These are phyloP conservation scores for Berkeleyomyces basicola DNA, from an alignment of 2,329 filamentous ascomycete species.

Conservation along the genomic window DNA sequence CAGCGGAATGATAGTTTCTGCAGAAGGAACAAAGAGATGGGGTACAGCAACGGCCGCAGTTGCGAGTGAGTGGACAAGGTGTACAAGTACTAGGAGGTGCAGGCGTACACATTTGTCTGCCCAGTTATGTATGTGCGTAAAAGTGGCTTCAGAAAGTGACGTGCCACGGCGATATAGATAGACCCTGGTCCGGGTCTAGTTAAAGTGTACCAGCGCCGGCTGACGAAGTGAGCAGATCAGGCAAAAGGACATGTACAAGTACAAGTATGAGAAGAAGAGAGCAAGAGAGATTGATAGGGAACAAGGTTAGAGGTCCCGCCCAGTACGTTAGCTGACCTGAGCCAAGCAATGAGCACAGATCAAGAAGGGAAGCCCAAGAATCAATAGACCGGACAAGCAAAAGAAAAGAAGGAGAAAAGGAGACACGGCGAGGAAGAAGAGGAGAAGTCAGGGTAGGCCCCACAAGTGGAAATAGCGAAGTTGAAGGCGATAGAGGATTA, in stretches of 20 bases:
- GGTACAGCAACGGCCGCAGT: neutral
- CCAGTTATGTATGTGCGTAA: neutral
- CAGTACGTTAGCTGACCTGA: neutral
- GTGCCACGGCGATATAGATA: neutral
- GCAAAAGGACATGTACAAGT: neutral
- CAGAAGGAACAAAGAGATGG: neutral
- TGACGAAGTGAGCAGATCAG: neutral
- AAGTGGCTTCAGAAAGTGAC: neutral
- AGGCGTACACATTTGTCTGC: no score
- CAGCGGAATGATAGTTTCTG: no score
- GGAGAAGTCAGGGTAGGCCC: neutral
- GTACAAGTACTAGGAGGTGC: no score
- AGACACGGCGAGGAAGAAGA: neutral
- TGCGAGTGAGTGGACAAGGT: neutral
- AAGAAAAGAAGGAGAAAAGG: neutral
- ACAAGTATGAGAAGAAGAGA: neutral
- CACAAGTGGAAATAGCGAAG: neutral
- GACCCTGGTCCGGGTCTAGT: neutral
- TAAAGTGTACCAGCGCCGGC: neutral
- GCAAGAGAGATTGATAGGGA: neutral
- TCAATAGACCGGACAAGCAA: neutral
- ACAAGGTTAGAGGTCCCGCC: neutral
- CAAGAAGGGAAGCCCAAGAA: neutral
- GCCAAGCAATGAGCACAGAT: neutral
- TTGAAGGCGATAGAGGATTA: neutral